phyloP scores from a whole-genome alignment of 2,329 filamentous ascomycete species.

The Fusarium liriodendri region DNA sequence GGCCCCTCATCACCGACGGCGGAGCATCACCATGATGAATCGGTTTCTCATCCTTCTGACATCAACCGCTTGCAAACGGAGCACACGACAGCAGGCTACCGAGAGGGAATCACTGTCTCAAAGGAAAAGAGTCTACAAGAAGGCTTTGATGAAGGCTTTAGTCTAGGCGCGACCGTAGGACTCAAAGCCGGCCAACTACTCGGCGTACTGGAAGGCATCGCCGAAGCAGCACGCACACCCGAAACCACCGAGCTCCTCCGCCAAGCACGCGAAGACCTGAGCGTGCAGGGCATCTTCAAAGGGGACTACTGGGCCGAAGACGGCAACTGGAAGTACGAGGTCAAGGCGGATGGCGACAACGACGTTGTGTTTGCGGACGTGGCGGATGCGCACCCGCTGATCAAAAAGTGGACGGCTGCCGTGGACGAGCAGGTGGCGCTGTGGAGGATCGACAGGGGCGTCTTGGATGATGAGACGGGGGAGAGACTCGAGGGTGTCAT shows the following conservation, averaged over 20 bases:
- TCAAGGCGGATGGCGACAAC: conserved; percentile 54
- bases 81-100: conserved; percentile 88
- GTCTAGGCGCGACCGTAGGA: conserved; percentile 84
- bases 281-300: conserved; percentile 71
- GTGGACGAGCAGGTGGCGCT: conserved; percentile 46
- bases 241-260: conserved; percentile 9
- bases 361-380: conserved; percentile 69
- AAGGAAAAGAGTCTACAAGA: conserved; percentile 83
- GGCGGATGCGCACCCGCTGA: conserved; percentile 74
- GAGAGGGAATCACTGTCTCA: conserved; percentile 82
- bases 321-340: conserved; percentile 76
- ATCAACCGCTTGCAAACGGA: conserved; percentile 78
- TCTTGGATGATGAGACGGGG: conserved; percentile 49
- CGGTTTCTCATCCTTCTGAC: conserved; percentile 65
- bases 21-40: conserved; percentile 4
- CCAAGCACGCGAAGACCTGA: conserved; percentile 69
- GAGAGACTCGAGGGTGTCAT: conserved; percentile 42
- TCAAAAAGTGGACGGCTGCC: conserved; percentile 68
- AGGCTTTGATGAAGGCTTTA: conserved; percentile 93
- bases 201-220: conserved; percentile 81
- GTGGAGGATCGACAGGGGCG: conserved; percentile 50
- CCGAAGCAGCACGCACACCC: conserved; percentile 55
- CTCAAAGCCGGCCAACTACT: conserved; percentile 78
- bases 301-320: conserved; percentile 75
- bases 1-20: conserved; percentile 37